Base-by-base conservation (phyloP, 108 stramenopile genomes). In the Skeletonema marinoi region DNA sequence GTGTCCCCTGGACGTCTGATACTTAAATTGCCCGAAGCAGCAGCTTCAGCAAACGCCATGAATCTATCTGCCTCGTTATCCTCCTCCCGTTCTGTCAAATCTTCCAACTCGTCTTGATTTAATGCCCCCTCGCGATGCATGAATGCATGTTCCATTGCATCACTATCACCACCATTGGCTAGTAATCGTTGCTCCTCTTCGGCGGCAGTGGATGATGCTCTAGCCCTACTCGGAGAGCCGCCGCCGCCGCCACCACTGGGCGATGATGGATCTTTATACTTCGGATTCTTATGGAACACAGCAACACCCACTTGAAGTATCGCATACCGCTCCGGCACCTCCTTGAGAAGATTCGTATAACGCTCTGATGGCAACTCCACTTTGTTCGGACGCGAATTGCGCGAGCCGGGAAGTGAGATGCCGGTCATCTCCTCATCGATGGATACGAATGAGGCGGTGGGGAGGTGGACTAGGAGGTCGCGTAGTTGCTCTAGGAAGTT, bases 381-480 rank as follows among this genome's bases (percentile, higher is more conserved):
- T 70, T 95, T 92, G 66, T 85, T 75, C 2, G 84, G 73, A 17
- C 76, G 65, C 17, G 32, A 31, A 48, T 10, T 38, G 31, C 32
- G 32, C 10, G 21, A 16, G 39, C 32, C 48, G 30, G 87, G 88
- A 7, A 90, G n/a, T 3, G 35, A 65, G 36, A 95, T 95, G 9
- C 94, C 94, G 3, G 90, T 95, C 90, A 95, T 91, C 82, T 95
- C 94, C 59, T 90, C 89, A 67, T 95, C 92, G 39, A 95, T 88
- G 13, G 92, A 80, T 16, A 92, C 70, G 74, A 73, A 95, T 19
- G 94, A 78, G 39, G 94, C 86, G 14, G 77, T 75, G 32, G 90
- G 90, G 6, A 95, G 78, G 65, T 88, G 84, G 31, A 70, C 32
- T 13, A 95, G 81, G 30, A 92, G 84, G 56, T 95, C 90, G 70